These are phyloP conservation scores for Emergomyces pasteurianus DNA, from an alignment of 2,329 filamentous ascomycete species.

Conservation along the genomic window DNA sequence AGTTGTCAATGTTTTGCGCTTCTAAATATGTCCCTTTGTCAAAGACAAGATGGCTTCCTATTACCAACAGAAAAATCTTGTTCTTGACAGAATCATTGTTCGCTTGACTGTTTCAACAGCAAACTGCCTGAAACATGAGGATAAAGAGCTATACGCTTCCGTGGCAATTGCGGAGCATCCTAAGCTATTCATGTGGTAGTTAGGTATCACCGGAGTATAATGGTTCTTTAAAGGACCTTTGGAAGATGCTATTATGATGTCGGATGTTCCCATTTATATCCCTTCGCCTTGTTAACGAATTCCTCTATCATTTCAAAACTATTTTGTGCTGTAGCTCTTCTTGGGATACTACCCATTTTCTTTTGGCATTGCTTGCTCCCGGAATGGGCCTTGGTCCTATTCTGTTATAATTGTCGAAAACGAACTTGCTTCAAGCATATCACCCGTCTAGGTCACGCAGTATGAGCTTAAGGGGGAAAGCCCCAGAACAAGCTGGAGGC, in stretches of 20 bases:
- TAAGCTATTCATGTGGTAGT: background rate
- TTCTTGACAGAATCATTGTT: background rate
- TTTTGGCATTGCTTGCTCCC: background rate
- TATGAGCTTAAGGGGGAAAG: background rate
- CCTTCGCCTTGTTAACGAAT: too few species aligned
- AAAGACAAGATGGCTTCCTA: background rate
- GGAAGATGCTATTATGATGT: background rate
- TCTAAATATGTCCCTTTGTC: background rate
- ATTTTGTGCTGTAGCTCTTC: background rate
- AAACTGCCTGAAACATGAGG: background rate
- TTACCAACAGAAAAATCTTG: background rate
- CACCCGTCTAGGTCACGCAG: background rate
- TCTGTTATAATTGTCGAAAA: background rate
- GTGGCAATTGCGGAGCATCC: background rate
- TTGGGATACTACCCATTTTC: background rate
- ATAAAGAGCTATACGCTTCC: background rate
- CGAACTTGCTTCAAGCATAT: background rate
- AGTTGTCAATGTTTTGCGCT: background rate
- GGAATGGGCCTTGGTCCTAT: background rate
- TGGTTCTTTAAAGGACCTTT: background rate
- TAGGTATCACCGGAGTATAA: background rate
- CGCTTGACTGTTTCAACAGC: background rate
- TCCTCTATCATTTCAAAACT: background rate
- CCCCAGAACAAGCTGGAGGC: background rate
- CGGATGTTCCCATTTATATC: background rate